Evolutionary conservation across 176 grass and related monocot genomes (phyloP), one percentile per base, ranked within the genome.

Genomic region (Oryza australiensis): DNA sequence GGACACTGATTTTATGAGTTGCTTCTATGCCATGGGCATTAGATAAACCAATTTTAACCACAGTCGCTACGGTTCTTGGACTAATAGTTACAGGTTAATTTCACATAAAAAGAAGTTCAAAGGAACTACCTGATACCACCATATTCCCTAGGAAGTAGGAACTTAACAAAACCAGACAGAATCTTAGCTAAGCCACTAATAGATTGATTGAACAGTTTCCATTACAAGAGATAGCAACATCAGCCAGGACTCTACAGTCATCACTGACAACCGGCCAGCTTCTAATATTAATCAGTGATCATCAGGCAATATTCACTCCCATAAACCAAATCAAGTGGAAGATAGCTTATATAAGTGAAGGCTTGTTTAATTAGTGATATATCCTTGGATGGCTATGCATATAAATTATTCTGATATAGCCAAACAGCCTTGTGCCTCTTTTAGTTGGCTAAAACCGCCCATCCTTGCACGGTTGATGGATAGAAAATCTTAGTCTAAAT

Each of bases 301-400:
- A 20, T 4, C 26, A 86, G 74, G 67, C 13, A 46, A 85, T 49
- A 85, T 62, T 9, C 68, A 62, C 38, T 22, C 11, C 33, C 27
- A 59, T 67, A 22, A 73, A 62, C 22, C 40, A 18, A 88, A 57
- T 37, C 23, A 12, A 59, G 45, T 23, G 62, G 75, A 27, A 14
- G 20, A 5, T 0, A 48, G 37, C 35, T 72, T 79, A 64, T 27
- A 46, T 70, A 26, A 49, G 10, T 26, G 18, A 77, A 70, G 43
- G 57, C 33, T 26, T 73, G 41, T 72, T 66, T 84, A 74, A 37
- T 82, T 48, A 13, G 37, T 62, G 35, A 63, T 27, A 4, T 34
- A 23, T 68, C 68, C 27, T 41, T 72, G 51, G 33, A 70, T 12
- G 51, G 57, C 41, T 42, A 26, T 30, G 24, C 5, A 67, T 59